A percentile compares a stretch with the other conserved stretches of the same genome.
Evolutionary conservation across 768 basidiomycete species (phyloP).

Genomic region (Gloeostereum incarnatum): DNA sequence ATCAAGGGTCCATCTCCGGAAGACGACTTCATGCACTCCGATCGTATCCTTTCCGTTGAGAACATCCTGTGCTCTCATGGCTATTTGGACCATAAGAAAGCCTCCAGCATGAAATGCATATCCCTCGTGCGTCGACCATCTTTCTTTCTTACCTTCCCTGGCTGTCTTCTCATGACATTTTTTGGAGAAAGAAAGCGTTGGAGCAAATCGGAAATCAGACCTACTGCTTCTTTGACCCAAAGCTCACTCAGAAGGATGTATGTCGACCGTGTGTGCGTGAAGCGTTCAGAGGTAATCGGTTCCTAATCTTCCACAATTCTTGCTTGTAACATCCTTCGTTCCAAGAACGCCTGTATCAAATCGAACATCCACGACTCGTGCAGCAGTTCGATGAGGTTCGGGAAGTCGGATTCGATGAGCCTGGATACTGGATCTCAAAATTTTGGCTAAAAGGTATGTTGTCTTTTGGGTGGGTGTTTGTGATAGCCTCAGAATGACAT

Average conservation of each 20-base stretch:
- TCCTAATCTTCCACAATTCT: neutral
- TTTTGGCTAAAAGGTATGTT: constrained; percentile 64
- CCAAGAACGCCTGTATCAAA: constrained; percentile 60
- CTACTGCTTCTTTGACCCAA: constrained; percentile 37
- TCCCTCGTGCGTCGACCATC: neutral
- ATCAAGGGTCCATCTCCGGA: constrained; percentile 11
- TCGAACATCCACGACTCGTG: constrained; percentile 57
- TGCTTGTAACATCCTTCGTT: constrained; percentile 4
- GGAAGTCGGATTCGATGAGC: constrained; percentile 28
- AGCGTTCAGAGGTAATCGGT: constrained; percentile 44
- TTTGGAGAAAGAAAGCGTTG: constrained; percentile 28
- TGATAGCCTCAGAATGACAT: constrained; percentile 2
- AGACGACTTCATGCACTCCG: constrained; percentile 6
- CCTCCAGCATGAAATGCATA: constrained; percentile 61
- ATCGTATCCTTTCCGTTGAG: neutral
- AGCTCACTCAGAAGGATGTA: constrained; percentile 38
- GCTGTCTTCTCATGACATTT: neutral
- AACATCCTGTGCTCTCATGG: constrained; percentile 59
- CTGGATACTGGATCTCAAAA: constrained; percentile 69
- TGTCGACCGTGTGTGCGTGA: constrained; percentile 51
- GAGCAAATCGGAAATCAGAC: constrained; percentile 32
- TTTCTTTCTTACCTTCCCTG: neutral
- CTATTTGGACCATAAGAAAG: constrained; percentile 49
- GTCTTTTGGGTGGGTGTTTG: too few species aligned
- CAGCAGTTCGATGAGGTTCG: constrained; percentile 46